Evolutionary conservation across 2,329 filamentous ascomycete species (phyloP).

Genomic region (Metarhizium rileyi): DNA sequence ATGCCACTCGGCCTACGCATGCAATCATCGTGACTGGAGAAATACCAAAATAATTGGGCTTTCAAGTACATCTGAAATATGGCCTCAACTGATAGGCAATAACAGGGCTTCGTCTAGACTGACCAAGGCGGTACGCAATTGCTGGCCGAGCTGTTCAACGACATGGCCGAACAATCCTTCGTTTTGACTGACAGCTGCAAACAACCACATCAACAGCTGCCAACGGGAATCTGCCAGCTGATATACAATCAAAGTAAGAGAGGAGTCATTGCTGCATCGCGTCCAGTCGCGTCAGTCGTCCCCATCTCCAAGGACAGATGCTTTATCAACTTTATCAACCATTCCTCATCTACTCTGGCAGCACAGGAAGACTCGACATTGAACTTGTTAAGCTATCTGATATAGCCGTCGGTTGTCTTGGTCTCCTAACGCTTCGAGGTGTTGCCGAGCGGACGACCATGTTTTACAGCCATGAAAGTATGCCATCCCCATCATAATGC

Average conservation of each 20-base stretch:
- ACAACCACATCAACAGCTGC: neutral
- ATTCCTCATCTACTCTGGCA: neutral
- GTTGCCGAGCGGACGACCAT: slow-evolving; percentile 37
- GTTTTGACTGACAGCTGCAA: neutral
- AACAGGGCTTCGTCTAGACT: too few species aligned
- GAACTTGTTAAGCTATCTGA: too few species aligned
- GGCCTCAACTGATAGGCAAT: too few species aligned
- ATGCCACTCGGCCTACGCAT: too few species aligned
- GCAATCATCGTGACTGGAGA: too few species aligned
- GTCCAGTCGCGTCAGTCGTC: neutral
- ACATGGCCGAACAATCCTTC: neutral
- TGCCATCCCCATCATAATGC: slow-evolving; percentile 19
- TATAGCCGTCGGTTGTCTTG: too few species aligned
- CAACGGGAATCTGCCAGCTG: neutral
- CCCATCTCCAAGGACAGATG: neutral
- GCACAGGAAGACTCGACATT: too few species aligned
- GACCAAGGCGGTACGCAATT: neutral
- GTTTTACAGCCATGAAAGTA: slow-evolving; percentile 96
- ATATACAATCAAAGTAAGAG: neutral
- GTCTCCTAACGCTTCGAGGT: too few species aligned
- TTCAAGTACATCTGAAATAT: too few species aligned
- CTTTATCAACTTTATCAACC: neutral
- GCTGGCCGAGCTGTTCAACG: too few species aligned
- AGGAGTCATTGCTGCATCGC: neutral
- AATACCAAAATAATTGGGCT: too few species aligned